Evolutionary conservation across 257 asterid species (phyloP).

Genomic region (Solanum megistacrolobum): DNA sequence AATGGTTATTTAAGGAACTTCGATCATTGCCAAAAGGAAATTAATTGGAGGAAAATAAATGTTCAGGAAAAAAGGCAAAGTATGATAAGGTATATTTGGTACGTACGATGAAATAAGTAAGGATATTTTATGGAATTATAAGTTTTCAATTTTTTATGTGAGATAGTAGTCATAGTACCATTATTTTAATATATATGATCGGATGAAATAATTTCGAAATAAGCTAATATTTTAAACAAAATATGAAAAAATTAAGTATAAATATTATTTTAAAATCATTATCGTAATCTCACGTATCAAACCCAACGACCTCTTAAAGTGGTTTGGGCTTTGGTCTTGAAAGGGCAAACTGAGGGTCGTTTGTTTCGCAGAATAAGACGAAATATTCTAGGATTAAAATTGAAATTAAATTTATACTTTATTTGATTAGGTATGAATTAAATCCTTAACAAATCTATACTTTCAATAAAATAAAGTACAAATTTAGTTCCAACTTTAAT

Average conservation of each 20-base stretch:
- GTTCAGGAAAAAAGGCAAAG: background rate
- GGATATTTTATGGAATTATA: background rate
- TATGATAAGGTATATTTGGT: background rate
- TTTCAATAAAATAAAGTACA: too few species aligned
- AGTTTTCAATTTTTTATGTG: background rate
- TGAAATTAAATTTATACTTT: too few species aligned
- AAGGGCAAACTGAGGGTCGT: background rate
- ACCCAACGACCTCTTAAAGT: background rate
- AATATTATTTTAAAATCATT: too few species aligned
- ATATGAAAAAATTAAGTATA: too few species aligned
- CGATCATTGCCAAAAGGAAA: background rate
- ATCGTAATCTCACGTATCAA: too few species aligned
- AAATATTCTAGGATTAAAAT: too few species aligned
- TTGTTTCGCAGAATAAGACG: too few species aligned
- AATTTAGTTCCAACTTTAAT: too few species aligned
- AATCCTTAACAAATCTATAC: too few species aligned
- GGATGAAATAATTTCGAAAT: too few species aligned
- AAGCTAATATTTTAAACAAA: background rate
- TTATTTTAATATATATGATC: background rate
- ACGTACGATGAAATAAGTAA: background rate
- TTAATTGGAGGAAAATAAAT: background rate
- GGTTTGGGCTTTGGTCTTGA: background rate
- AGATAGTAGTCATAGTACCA: background rate
- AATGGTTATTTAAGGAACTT: background rate
- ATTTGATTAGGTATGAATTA: too few species aligned